Percentiles rank a stretch among this genome's conserved stretches.
phyloP scores from a whole-genome alignment of 2,329 filamentous ascomycete species.

The Chaetothyriales sp. region DNA sequence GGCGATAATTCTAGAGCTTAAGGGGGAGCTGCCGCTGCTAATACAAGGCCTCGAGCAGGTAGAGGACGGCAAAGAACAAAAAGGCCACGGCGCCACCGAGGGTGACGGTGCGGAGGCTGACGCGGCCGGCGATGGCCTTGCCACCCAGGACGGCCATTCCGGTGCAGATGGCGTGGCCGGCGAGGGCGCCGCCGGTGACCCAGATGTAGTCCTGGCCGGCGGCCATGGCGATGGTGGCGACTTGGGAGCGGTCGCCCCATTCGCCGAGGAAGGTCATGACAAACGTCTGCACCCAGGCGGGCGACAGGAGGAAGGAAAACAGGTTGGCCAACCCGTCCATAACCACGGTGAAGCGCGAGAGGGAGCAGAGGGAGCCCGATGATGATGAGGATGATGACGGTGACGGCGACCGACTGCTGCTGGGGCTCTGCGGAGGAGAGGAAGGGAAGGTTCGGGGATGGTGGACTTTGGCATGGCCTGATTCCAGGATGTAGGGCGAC shows the following conservation, averaged over 20 bases:
- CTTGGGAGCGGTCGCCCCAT: constrained; percentile 95
- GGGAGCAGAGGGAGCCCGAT: constrained; percentile 49
- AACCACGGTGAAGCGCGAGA: constrained; percentile 28
- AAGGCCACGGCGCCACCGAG: constrained; percentile 84
- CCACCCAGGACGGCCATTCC: constrained; percentile 83
- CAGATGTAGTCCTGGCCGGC: constrained; percentile 98
- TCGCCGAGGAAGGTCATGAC: constrained; percentile 98
- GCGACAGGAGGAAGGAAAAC: constrained; percentile 72
- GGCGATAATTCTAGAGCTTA: too few species aligned
- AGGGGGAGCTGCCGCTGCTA: too few species aligned
- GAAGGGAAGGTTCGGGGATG: not conserved
- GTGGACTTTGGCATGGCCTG: constrained; percentile 51
- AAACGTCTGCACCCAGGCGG: constrained; percentile 97
- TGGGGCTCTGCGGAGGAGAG: not conserved
- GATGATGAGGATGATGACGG: constrained; percentile 64
- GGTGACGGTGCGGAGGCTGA: constrained; percentile 86
- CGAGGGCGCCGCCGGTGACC: constrained; percentile 78
- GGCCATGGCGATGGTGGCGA: constrained; percentile 97
- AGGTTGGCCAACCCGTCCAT: constrained; percentile 68
- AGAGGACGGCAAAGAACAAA: constrained; percentile 80
- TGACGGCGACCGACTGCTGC: constrained; percentile 58
- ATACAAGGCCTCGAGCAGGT: constrained; percentile 65
- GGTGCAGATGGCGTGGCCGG: constrained; percentile 80
- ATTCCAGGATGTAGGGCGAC: constrained; percentile 64
- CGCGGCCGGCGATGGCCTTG: constrained; percentile 76